Percentiles rank a stretch among this genome's conserved stretches.
Conservation (phyloP, 2,329 filamentous ascomycete genomes). For the Apiospora phragmitis region DNA sequence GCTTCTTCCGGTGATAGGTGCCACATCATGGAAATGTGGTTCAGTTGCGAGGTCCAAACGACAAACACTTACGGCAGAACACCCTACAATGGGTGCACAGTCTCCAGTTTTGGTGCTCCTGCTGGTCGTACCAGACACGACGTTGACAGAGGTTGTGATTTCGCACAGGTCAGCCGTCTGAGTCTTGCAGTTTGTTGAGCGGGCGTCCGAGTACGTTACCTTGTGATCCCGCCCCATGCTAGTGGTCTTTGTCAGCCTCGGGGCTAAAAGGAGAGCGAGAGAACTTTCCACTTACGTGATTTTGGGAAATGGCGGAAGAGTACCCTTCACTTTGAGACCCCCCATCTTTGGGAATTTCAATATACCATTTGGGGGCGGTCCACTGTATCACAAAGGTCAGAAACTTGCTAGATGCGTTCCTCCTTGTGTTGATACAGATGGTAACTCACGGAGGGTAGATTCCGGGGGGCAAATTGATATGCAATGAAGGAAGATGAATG, state of each 20-base stretch:
- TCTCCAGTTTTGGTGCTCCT: conserved; percentile 11
- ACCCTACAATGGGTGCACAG: neutral
- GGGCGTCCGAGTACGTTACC: neutral
- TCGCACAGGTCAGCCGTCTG: conserved; percentile 15
- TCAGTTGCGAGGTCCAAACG: too few species aligned
- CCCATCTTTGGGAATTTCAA: neutral
- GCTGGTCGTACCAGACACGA: neutral
- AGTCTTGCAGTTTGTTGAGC: conserved; percentile 10
- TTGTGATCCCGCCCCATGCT: neutral
- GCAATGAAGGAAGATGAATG: neutral
- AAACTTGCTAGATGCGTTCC: neutral
- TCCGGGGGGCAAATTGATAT: neutral
- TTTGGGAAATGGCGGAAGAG: neutral
- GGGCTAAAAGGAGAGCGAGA: neutral
- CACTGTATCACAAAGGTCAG: neutral
- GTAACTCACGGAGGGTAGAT: conserved; percentile 2
- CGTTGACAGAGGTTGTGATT: conserved; percentile 12
- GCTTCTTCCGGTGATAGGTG: neutral
- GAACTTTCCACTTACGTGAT: neutral
- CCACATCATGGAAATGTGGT: neutral
- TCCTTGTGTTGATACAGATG: too few species aligned
- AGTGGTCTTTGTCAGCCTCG: neutral
- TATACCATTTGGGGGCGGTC: neutral
- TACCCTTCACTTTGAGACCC: neutral
- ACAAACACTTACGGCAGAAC: neutral